Evolutionary conservation across 1,139 yeast genomes (phyloP).

Genomic region (Chernovozyma aurita): DNA sequence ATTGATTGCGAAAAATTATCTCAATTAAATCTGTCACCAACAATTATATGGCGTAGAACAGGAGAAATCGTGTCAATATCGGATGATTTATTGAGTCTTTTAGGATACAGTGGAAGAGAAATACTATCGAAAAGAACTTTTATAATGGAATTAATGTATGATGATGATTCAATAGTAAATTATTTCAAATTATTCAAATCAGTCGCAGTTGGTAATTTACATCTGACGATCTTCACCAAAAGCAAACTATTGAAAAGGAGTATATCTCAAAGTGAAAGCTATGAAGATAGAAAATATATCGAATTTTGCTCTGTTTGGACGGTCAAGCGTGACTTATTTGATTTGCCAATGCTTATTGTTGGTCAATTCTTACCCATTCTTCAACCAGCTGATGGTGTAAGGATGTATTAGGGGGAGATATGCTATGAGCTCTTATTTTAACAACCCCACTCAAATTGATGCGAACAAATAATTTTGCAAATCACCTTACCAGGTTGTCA

Average conservation of each 20-base stretch:
- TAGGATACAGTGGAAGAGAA: slow-evolving; percentile 51
- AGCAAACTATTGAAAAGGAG: slow-evolving; percentile 37
- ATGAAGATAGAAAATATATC: slow-evolving; percentile 23
- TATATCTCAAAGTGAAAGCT: slow-evolving; percentile 7
- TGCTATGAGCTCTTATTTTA: no score
- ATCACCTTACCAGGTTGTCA: neutral
- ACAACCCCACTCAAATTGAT: no score
- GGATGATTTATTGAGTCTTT: slow-evolving; percentile 58
- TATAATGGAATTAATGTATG: slow-evolving; percentile 47
- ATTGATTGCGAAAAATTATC: slow-evolving; percentile 61
- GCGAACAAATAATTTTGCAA: neutral
- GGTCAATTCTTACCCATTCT: slow-evolving; percentile 45
- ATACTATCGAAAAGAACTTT: slow-evolving; percentile 50
- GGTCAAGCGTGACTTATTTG: slow-evolving; percentile 80
- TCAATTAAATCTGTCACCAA: slow-evolving; percentile 58
- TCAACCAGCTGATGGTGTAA: slow-evolving; percentile 36
- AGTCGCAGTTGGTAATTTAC: slow-evolving; percentile 47
- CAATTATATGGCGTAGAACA: slow-evolving; percentile 74
- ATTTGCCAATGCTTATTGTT: slow-evolving; percentile 63
- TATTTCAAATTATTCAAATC: slow-evolving; percentile 44
- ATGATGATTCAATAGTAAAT: slow-evolving; percentile 42
- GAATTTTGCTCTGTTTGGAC: slow-evolving; percentile 62
- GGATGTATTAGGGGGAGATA: slow-evolving; percentile 29
- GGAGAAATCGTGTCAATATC: slow-evolving; percentile 73
- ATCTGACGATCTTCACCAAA: slow-evolving; percentile 48